Evolutionary conservation across 2,329 filamentous ascomycete genomes (phyloP).

Genomic region (Lizonia empirigonia): DNA sequence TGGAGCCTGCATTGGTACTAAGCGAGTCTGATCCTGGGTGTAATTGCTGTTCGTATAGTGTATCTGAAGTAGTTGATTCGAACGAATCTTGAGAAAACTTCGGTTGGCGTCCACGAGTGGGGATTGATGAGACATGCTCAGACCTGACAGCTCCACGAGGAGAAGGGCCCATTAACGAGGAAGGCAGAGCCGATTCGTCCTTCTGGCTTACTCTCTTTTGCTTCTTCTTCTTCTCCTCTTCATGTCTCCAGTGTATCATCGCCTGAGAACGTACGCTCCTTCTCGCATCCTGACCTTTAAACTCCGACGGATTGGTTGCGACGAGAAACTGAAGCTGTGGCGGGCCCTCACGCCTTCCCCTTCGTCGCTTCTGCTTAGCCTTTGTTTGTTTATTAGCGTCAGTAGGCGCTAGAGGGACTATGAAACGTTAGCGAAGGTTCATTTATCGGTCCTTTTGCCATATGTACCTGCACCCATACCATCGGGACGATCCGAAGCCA

Average conservation of each 20-base stretch:
- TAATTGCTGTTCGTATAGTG: background rate
- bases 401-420: background rate
- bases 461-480: constrained; percentile 8
- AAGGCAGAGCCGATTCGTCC: background rate
- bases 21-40: background rate
- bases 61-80: background rate
- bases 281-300: constrained; percentile 35
- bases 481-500: constrained; percentile 4
- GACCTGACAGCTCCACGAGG: background rate
- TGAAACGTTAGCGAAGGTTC: constrained; percentile 1
- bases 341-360: constrained; percentile 32
- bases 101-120: background rate
- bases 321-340: constrained; percentile 41
- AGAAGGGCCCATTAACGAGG: background rate
- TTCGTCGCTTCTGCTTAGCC: constrained; percentile 18
- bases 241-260: constrained; percentile 40
- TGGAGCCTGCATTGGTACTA: background rate
- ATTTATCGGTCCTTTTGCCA: constrained; percentile 1
- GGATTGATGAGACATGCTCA: background rate
- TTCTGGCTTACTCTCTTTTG: constrained; percentile 10
- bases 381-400: constrained; percentile 4
- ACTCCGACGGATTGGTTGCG: constrained; percentile 38
- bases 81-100: background rate
- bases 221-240: constrained; percentile 15
- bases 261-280: constrained; percentile 42